phyloP scores from a whole-genome alignment of 2,329 filamentous ascomycete species.

The Alternaria gaisen region DNA sequence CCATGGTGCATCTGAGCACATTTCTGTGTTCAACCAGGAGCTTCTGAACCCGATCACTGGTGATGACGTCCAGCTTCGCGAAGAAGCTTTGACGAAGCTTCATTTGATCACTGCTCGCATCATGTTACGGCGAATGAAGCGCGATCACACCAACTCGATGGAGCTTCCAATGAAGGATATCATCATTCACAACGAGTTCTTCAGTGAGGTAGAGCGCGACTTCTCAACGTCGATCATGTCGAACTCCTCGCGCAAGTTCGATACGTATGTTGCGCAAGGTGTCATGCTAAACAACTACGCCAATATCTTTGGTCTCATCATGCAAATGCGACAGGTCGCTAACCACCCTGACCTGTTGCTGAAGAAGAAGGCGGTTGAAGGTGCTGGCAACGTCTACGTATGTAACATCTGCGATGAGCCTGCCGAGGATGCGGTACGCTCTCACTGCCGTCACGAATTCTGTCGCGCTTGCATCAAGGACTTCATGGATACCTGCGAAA shows the following conservation, averaged over 20 bases:
- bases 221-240: constrained; percentile 97
- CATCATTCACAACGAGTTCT: constrained; percentile 91
- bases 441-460: constrained; percentile 92
- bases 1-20: constrained; percentile 70
- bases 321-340: constrained; percentile 98
- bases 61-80: constrained; percentile 63
- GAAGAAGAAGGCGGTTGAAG: constrained; percentile 79
- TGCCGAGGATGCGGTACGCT: constrained; percentile 92
- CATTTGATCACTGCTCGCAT: constrained; percentile 89
- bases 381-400: constrained; percentile 87
- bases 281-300: constrained; percentile 90
- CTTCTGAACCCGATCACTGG: constrained; percentile 79
- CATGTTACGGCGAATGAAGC: constrained; percentile 95
- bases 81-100: constrained; percentile 79
- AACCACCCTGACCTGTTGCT: constrained; percentile 95
- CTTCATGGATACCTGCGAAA: constrained; percentile 80
- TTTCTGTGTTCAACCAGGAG: constrained; percentile 93
- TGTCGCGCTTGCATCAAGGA: constrained; percentile 82
- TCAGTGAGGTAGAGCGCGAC: constrained; percentile 94
- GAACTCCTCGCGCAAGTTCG: constrained; percentile 85
- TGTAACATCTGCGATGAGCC: constrained; percentile 97
- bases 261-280: constrained; percentile 93
- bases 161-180: constrained; percentile 96
- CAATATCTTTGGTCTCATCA: constrained; percentile 98
- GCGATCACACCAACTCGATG: constrained; percentile 92